Conservation (phyloP, 257 asterid genomes). For the Plantago major region DNA sequence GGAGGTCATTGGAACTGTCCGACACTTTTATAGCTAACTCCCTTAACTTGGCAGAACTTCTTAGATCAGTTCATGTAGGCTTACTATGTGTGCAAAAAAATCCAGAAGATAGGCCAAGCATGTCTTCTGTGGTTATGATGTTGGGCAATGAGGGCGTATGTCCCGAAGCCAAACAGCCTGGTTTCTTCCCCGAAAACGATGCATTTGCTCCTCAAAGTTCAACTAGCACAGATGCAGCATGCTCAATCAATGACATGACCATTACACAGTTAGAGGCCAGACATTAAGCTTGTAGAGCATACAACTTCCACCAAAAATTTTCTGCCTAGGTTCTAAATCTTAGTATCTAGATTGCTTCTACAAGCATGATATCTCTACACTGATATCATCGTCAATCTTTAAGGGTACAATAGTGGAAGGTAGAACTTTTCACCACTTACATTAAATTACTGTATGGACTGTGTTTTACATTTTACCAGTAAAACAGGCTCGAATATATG, state of each 20-base stretch:
- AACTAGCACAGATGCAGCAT: background rate
- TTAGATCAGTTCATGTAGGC: conserved; percentile 14
- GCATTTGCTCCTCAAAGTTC: background rate
- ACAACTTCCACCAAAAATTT: no score
- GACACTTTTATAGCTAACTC: conserved; percentile 12
- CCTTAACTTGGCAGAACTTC: background rate
- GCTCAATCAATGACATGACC: conserved; percentile 12
- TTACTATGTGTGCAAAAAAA: conserved; percentile 18
- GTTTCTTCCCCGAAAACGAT: conserved; percentile 17
- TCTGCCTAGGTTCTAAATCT: no score
- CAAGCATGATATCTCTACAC: no score
- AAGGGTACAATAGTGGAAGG: no score
- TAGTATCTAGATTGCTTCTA: no score
- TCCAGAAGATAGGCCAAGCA: conserved; percentile 19
- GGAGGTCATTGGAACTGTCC: conserved; percentile 15
- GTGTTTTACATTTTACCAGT: no score
- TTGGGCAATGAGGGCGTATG: conserved; percentile 4
- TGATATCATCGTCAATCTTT: no score
- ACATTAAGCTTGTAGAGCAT: background rate
- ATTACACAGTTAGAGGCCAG: conserved; percentile 6
- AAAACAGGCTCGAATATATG: no score
- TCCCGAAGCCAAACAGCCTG: conserved; percentile 22
- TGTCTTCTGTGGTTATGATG: conserved; percentile 11
- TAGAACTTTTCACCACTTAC: no score
- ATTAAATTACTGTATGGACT: no score